phyloP scores from a whole-genome alignment of 495 filamentous ascomycete species.

The Hyaloscypha variabilis region DNA sequence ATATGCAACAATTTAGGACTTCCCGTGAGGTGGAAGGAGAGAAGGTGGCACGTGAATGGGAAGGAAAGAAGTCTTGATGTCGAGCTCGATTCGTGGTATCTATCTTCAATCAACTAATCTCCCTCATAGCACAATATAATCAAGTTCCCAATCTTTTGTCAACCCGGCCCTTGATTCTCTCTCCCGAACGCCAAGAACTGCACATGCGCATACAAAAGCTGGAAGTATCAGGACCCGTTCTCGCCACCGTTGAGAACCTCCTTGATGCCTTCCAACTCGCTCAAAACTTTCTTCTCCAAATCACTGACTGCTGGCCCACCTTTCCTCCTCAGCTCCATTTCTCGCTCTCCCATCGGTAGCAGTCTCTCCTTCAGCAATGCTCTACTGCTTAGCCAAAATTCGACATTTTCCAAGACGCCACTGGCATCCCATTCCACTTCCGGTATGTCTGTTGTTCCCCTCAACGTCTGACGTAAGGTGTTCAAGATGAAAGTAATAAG shows the following conservation, averaged over 20 bases:
- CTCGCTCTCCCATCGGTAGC: slow-evolving; percentile 69
- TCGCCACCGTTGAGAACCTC: slow-evolving; percentile 40
- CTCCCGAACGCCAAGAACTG: slow-evolving; percentile 17
- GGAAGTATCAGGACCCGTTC: neutral
- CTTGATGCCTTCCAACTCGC: slow-evolving; percentile 59
- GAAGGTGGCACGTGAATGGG: neutral
- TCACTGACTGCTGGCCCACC: slow-evolving; percentile 54
- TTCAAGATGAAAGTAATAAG: slow-evolving; percentile 70
- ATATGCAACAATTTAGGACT: neutral
- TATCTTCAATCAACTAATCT: neutral
- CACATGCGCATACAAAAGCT: neutral
- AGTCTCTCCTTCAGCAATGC: slow-evolving; percentile 66
- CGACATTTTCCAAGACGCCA: slow-evolving; percentile 74
- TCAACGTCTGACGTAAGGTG: slow-evolving; percentile 59
- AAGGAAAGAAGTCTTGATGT: neutral
- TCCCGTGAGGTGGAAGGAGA: no score
- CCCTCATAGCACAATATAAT: slow-evolving; percentile 4
- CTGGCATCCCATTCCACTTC: slow-evolving; percentile 72
- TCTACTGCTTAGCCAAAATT: slow-evolving; percentile 68
- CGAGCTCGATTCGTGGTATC: neutral
- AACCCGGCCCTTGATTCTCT: neutral
- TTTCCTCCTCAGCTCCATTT: slow-evolving; percentile 63
- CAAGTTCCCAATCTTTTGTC: neutral
- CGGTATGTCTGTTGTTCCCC: slow-evolving; percentile 62
- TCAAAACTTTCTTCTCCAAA: slow-evolving; percentile 74